Evolutionary conservation across 805 yeast genomes (phyloP), one percentile per base, ranked within the genome.

Genomic region (Metschnikowia santaceciliae): DNA sequence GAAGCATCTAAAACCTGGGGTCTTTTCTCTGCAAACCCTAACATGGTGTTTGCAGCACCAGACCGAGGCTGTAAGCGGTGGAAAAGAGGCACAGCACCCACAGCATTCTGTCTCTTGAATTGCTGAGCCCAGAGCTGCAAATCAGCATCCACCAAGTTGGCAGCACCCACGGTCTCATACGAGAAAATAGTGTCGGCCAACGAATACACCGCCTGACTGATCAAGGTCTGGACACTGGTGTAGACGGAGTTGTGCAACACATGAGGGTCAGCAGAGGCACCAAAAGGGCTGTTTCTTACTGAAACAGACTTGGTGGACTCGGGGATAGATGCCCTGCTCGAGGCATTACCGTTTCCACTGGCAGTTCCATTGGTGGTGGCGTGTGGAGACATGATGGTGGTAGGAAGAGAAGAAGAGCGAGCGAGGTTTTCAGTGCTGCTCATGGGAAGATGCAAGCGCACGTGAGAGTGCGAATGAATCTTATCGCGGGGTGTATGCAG

Each of bases 1-100:
- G 74, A 72, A 14, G 34, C 22, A 10, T 48, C 50, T 20, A 40
- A 17, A 15, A 38, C 47, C 23, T 42, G 26, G 23, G 47, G 23
- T 13, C 52, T 32, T 17, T 46, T 39, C 36, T 68, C 67, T 42
- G 61, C 62, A 69, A 84, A 91, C 36, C 97, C 97, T 46, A 88
- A 72, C 42, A 92, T 77, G 26, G 88, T 80, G 54, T 82, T 78
- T 42, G 92, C 88, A 32, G 96, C 94, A 60, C 97, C 97, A 2
- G 86, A 74, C 65, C 96, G 82, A 50, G 88, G 80, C 62, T 90
- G 90, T 51, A 85, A 67, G 55, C 78, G 71, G 62, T 81, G 74
- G 58, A 85, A 68, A 48, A 74, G 74, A 26, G 95, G 94, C 49
- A 83, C 80, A n/a, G 66, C 68, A 22, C 83, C 83, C 42, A 67